These are phyloP conservation scores for Thuja plicata DNA, from an alignment of 83 land plant genomes.

Conservation along the genomic window DNA sequence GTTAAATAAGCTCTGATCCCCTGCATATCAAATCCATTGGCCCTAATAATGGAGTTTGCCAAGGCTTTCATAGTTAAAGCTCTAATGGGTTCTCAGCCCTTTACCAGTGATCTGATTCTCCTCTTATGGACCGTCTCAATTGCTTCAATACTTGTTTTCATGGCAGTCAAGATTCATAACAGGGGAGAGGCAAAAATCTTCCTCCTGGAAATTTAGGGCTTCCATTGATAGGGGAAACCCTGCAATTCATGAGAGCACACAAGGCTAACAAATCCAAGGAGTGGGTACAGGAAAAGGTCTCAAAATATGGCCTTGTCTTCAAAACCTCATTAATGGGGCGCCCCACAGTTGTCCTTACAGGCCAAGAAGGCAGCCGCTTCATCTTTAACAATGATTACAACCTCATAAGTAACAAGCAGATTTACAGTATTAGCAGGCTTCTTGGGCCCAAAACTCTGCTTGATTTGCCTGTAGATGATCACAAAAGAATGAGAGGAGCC, in stretches of 20 bases:
- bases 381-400: conserved; percentile 13
- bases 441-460: conserved; percentile 6
- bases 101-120: too few species aligned
- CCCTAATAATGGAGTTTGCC: too few species aligned
- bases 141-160: not conserved
- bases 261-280: not conserved
- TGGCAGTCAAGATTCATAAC: not conserved
- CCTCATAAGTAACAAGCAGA: conserved; percentile 11
- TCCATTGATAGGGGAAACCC: conserved; percentile 33
- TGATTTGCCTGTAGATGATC: conserved; percentile 30
- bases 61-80: too few species aligned
- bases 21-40: too few species aligned
- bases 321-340: conserved; percentile 29
- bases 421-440: conserved; percentile 1
- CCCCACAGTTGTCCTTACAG: conserved; percentile 11
- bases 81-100: too few species aligned
- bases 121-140: not conserved
- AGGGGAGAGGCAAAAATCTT: not conserved
- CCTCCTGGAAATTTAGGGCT: conserved; percentile 35
- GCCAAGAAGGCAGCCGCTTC: conserved; percentile 32
- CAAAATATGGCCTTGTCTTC: conserved; percentile 29
- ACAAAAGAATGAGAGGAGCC: conserved; percentile 28
- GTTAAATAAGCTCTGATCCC: too few species aligned
- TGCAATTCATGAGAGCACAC: conserved; percentile 17
- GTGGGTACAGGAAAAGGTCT: conserved; percentile 20